Percentiles rank a stretch among this genome's conserved stretches.
These are phyloP conservation scores for Agroathelia rolfsii DNA, from an alignment of 1,284 basidiomycete species.

Conservation along the genomic window DNA sequence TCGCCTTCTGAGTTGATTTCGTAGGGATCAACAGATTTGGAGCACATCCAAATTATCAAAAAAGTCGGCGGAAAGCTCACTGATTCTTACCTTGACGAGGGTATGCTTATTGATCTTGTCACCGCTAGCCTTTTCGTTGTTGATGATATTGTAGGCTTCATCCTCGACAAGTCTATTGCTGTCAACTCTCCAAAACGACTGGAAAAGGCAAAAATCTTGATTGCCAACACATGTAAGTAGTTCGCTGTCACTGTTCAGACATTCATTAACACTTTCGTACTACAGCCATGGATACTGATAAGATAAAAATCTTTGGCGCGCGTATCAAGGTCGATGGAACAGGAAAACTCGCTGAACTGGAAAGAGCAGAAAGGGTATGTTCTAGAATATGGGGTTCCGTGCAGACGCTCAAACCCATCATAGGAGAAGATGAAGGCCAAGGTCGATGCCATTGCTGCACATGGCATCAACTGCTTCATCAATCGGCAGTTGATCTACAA, in stretches of 20 bases:
- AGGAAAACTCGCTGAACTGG: conserved; percentile 94
- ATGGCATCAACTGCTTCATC: conserved; percentile 97
- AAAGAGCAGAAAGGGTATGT: conserved; percentile 82
- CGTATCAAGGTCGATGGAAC: conserved; percentile 93
- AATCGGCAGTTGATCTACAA: conserved; percentile 99
- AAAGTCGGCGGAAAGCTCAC: conserved; percentile 98
- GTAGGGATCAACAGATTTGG: conserved; percentile 90
- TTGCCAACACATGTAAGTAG: conserved; percentile 88
- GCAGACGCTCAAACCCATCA: too few species aligned
- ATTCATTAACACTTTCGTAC: conserved; percentile 3
- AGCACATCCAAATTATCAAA: conserved; percentile 99
- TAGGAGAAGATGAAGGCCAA: conserved; percentile 99
- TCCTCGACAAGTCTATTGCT: conserved; percentile 94
- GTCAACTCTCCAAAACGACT: conserved; percentile 92
- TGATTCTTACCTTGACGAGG: conserved; percentile 97
- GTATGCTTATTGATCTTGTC: conserved; percentile 35
- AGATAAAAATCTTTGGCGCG: conserved; percentile 98
- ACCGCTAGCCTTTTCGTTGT: neutral
- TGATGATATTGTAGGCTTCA: conserved; percentile 61
- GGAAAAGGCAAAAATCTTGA: conserved; percentile 93
- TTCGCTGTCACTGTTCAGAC: neutral
- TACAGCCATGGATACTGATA: conserved; percentile 98
- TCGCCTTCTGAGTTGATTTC: conserved; percentile 7
- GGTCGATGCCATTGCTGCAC: conserved; percentile 88
- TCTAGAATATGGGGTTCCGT: too few species aligned